A percentile compares a stretch with the other conserved stretches of the same genome.
Evolutionary conservation across 176 grass and related monocot genomes (phyloP).

Genomic region (Cymbopogon citratus): DNA sequence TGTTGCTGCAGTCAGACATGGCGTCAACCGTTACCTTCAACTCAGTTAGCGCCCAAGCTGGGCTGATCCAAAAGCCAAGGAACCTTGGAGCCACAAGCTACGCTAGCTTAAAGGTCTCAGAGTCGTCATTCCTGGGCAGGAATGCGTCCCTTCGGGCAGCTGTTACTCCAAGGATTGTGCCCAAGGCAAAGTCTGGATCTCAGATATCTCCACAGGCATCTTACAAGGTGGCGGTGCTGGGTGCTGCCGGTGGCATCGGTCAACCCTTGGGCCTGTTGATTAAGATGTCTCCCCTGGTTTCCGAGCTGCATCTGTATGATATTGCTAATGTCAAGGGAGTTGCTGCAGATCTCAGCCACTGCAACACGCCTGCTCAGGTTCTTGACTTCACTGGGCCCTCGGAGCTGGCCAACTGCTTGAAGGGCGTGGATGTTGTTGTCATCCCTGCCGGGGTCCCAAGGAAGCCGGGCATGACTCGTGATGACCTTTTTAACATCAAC

Average conservation of each 20-base stretch:
- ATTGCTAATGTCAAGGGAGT: slow-evolving; percentile 93
- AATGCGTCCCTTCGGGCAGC: slow-evolving; percentile 27
- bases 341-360: slow-evolving; percentile 80
- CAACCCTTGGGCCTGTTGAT: slow-evolving; percentile 66
- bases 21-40: slow-evolving; percentile 28
- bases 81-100: slow-evolving; percentile 26
- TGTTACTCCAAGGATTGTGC: slow-evolving; percentile 33
- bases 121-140: slow-evolving; percentile 30
- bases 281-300: slow-evolving; percentile 86
- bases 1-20: slow-evolving; percentile 32
- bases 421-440: slow-evolving; percentile 71
- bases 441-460: slow-evolving; percentile 79
- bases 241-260: slow-evolving; percentile 80
- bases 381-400: slow-evolving; percentile 59
- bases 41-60: slow-evolving; percentile 30
- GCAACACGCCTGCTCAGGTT: slow-evolving; percentile 76
- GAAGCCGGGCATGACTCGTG: slow-evolving; percentile 87
- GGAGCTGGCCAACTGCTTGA: slow-evolving; percentile 63
- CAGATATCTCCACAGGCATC: slow-evolving; percentile 50
- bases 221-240: slow-evolving; percentile 76
- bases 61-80: slow-evolving; percentile 32
- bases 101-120: slow-evolving; percentile 30
- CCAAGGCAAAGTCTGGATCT: slow-evolving; percentile 39
- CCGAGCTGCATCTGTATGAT: slow-evolving; percentile 66
- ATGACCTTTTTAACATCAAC: slow-evolving; percentile 86